These are phyloP conservation scores for Clausena lansium DNA, from an alignment of 345 rosid species.

Conservation along the genomic window DNA sequence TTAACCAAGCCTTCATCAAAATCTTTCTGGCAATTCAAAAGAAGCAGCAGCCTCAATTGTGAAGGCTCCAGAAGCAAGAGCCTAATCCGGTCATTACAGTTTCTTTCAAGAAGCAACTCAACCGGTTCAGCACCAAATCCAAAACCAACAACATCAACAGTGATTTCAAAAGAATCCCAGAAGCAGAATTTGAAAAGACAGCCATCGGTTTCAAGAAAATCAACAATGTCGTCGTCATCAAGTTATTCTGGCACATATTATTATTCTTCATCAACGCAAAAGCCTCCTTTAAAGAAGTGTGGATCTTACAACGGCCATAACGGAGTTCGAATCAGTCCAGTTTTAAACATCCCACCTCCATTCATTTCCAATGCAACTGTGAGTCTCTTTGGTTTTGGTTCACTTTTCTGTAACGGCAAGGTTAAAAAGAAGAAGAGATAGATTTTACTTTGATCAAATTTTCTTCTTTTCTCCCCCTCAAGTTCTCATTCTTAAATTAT, in stretches of 20 bases:
- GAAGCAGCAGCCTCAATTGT: slow-evolving; percentile 79
- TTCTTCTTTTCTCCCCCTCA: background rate
- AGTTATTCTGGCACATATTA: slow-evolving; percentile 23
- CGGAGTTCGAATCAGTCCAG: slow-evolving; percentile 67
- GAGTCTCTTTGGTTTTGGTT: slow-evolving; percentile 66
- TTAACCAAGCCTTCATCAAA: slow-evolving; percentile 26
- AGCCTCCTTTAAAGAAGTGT: slow-evolving; percentile 50
- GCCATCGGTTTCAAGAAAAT: slow-evolving; percentile 47
- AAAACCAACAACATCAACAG: slow-evolving; percentile 25
- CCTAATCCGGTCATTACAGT: slow-evolving; percentile 55
- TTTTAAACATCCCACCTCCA: slow-evolving; percentile 66
- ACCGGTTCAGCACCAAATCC: slow-evolving; percentile 78
- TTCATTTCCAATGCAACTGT: slow-evolving; percentile 62
- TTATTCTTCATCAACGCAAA: slow-evolving; percentile 29
- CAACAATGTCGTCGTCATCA: slow-evolving; percentile 29
- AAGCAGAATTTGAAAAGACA: slow-evolving; percentile 50
- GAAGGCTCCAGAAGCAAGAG: slow-evolving; percentile 52
- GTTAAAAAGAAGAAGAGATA: slow-evolving; percentile 57
- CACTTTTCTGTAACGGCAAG: slow-evolving; percentile 73
- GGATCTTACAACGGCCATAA: slow-evolving; percentile 38
- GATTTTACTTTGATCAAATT: slow-evolving; percentile 8
- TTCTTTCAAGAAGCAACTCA: slow-evolving; percentile 81
- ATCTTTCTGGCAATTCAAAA: slow-evolving; percentile 72
- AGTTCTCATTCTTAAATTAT: slow-evolving; percentile 7
- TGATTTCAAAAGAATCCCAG: slow-evolving; percentile 37